These are phyloP conservation scores for Paratinospora sagittata DNA, from an alignment of 164 flowering plant species.

Conservation along the genomic window DNA sequence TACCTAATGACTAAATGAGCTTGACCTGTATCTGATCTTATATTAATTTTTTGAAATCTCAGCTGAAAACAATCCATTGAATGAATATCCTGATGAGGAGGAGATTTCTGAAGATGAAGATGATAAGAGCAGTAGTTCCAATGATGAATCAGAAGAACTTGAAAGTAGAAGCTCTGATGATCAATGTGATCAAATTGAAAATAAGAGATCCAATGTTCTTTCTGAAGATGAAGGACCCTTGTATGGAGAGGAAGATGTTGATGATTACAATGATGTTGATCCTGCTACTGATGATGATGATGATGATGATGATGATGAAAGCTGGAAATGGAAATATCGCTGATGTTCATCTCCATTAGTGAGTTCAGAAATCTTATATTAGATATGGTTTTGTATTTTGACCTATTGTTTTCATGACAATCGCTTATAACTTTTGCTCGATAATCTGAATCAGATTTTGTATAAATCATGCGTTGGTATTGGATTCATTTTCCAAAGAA, in stretches of 20 bases:
- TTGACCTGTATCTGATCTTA: neutral
- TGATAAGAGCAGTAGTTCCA: slow-evolving; percentile 19
- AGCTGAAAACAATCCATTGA: slow-evolving; percentile 61
- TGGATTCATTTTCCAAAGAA: slow-evolving; percentile 10
- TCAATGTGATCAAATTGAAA: slow-evolving; percentile 3
- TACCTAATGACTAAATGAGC: neutral
- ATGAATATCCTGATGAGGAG: slow-evolving; percentile 79
- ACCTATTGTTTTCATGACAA: no score
- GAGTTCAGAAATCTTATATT: no score
- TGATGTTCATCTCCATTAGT: no score
- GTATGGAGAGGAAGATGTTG: slow-evolving; percentile 19
- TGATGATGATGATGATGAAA: slow-evolving; percentile 6
- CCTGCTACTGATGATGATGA: slow-evolving; percentile 9
- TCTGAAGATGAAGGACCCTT: slow-evolving; percentile 13
- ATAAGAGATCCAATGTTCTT: neutral
- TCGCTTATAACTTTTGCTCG: no score
- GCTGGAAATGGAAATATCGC: slow-evolving; percentile 15
- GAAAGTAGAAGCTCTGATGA: slow-evolving; percentile 13
- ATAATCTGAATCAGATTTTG: no score
- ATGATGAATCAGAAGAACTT: slow-evolving; percentile 26
- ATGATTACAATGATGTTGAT: slow-evolving; percentile 10
- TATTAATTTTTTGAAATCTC: slow-evolving; percentile 10
- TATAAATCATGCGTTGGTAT: neutral
- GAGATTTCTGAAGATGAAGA: slow-evolving; percentile 39
- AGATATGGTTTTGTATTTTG: no score